Conservation (phyloP, 208 protist species). For the Trypanosoma grayi region DNA sequence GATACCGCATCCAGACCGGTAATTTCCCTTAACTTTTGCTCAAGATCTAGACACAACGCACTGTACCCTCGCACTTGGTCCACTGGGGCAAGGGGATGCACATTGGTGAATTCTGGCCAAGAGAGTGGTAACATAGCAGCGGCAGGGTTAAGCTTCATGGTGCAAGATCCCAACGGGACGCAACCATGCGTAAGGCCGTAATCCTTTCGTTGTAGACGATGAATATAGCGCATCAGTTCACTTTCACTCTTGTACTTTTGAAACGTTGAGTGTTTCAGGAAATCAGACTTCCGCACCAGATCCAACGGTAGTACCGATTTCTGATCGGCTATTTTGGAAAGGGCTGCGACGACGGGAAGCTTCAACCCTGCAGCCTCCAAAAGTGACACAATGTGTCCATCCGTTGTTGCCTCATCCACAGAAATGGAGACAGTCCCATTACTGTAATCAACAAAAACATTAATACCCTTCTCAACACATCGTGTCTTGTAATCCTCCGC, state of each 20-base stretch:
- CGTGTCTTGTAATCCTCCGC: slow-evolving; percentile 54
- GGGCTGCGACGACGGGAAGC: slow-evolving; percentile 40
- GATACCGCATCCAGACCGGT: slow-evolving; percentile 95
- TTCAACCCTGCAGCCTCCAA: slow-evolving; percentile 73
- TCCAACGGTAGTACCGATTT: slow-evolving; percentile 38
- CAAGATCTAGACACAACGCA: slow-evolving; percentile 75
- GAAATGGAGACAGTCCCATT: slow-evolving; percentile 74
- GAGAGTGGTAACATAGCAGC: slow-evolving; percentile 95
- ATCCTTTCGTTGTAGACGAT: slow-evolving; percentile 94
- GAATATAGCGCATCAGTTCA: slow-evolving; percentile 97
- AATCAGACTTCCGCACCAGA: slow-evolving; percentile 71
- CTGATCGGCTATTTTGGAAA: slow-evolving; percentile 42
- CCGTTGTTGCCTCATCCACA: slow-evolving; percentile 93
- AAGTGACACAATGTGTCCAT: slow-evolving; percentile 72
- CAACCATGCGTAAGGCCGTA: slow-evolving; percentile 93
- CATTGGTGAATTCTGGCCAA: slow-evolving; percentile 90
- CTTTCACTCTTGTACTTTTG: slow-evolving; percentile 95
- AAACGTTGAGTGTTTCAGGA: slow-evolving; percentile 94
- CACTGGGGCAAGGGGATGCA: slow-evolving; percentile 96
- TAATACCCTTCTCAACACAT: slow-evolving; percentile 84
- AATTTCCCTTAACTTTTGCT: slow-evolving; percentile 88
- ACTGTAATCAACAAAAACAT: slow-evolving; percentile 79
- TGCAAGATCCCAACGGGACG: slow-evolving; percentile 98
- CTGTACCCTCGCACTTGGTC: slow-evolving; percentile 89
- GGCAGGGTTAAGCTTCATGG: slow-evolving; percentile 99